Evolutionary conservation across 192 early-diverging fungal species (phyloP).

Genomic region (Martensiomyces pterosporus): DNA sequence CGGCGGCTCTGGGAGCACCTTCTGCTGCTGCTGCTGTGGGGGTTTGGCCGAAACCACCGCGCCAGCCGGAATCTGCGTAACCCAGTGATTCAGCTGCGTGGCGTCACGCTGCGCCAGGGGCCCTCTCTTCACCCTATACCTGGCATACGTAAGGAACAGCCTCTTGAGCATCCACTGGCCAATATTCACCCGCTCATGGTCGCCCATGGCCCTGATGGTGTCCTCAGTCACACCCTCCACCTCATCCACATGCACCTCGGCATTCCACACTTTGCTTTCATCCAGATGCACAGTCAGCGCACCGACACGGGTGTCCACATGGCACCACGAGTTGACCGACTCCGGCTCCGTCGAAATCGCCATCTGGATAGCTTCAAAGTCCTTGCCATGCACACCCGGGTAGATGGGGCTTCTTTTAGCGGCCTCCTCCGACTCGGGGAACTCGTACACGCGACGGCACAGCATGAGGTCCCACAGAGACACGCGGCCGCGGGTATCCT

Average conservation of each 20-base stretch:
- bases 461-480: slow-evolving; percentile 89
- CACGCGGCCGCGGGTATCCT: slow-evolving; percentile 74
- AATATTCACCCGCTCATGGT: slow-evolving; percentile 44
- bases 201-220: slow-evolving; percentile 23
- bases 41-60: slow-evolving; percentile 24
- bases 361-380: slow-evolving; percentile 33
- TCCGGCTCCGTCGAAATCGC: slow-evolving; percentile 51
- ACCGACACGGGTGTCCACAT: slow-evolving; percentile 87
- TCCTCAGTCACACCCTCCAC: slow-evolving; percentile 50
- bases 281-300: slow-evolving; percentile 86
- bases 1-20: slow-evolving; percentile 2
- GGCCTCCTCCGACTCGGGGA: slow-evolving; percentile 51
- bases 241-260: slow-evolving; percentile 89
- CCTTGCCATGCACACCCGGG: slow-evolving; percentile 29
- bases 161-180: slow-evolving; percentile 52
- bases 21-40: slow-evolving; percentile 29
- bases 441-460: slow-evolving; percentile 52
- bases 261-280: slow-evolving; percentile 70
- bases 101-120: slow-evolving; percentile 59
- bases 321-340: slow-evolving; percentile 87
- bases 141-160: slow-evolving; percentile 47
- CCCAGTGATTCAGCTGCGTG: slow-evolving; percentile 49
- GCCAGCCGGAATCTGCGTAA: slow-evolving; percentile 44
- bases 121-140: slow-evolving; percentile 77
- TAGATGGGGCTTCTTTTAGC: slow-evolving; percentile 54